Conservation (phyloP, 345 rosid species). For the Mangifera indica region DNA sequence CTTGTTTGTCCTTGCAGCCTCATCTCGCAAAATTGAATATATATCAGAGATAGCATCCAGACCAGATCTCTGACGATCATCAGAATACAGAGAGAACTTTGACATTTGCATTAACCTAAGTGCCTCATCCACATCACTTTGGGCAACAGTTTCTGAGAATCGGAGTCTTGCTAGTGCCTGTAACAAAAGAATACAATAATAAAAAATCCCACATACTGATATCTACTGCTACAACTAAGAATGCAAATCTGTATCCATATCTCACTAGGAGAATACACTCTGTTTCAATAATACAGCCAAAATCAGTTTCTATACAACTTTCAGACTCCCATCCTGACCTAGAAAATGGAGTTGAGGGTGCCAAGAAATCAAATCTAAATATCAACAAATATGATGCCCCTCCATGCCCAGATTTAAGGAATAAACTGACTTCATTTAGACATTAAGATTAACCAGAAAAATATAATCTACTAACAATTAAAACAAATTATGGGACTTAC, state of each 20-base stretch:
- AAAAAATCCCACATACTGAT: not conserved
- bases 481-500: slow-evolving; percentile 43
- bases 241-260: not conserved
- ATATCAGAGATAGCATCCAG: slow-evolving; percentile 97
- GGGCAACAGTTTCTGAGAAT: slow-evolving; percentile 90
- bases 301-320: not conserved
- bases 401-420: not conserved
- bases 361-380: slow-evolving; percentile 10
- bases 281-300: not conserved
- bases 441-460: not conserved
- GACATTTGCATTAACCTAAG: slow-evolving; percentile 98
- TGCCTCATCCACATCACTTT: slow-evolving; percentile 98
- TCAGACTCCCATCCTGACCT: not conserved
- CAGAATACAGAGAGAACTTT: slow-evolving; percentile 89
- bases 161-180: slow-evolving; percentile 97
- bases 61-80: slow-evolving; percentile 86
- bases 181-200: slow-evolving; percentile 10
- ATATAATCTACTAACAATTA: not conserved
- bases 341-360: not conserved
- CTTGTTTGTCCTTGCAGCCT: slow-evolving; percentile 84
- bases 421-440: not conserved
- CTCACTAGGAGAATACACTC: not conserved
- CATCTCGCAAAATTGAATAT: slow-evolving; percentile 91
- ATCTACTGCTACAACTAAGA: not conserved
- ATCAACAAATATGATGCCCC: not conserved